Base-by-base conservation (phyloP, 108 stramenopile genomes). In the Schizochytrium sp. region DNA sequence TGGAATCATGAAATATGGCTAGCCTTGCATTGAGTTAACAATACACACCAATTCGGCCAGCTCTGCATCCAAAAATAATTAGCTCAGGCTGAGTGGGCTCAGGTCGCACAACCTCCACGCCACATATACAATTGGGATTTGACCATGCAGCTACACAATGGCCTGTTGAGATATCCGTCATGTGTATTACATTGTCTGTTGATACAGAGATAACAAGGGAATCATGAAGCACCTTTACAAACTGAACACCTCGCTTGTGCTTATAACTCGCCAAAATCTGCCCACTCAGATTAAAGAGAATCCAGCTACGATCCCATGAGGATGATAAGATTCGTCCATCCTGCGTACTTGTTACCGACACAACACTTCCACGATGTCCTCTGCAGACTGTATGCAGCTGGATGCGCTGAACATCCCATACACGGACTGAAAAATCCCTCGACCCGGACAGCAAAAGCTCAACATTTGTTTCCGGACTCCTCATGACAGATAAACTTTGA, bases 301-400 rank as follows among this genome's bases (percentile, higher is more conserved):
- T 69, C 64, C 64, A 69, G 64, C 64, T 69, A 28, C 64, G 64
- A 15, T 69, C 64, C 64, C 64, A 69, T 15, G 64, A 69, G 44
- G 64, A 7, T 8, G 64, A 69, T 44, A 69, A 44, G 2, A 69
- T 3, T 38, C 44, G 64, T 10, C 64, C 64, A 15, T 69, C 64
- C 12, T 44, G 64, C 64, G 64, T 69, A 15, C 64, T 44, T 7
- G 64, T 44, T 1, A 69, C 15, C 28, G 64, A 69, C 40, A 69
- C 64, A 7, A 69, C 64, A 15, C 12, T 44, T 38, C 64, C 64
- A 7, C 64, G 64, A 15, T 69, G 64, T 44, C 64, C 64, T 38
- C 64, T 38, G 64, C 64, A 69, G 0, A 69, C 15, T 10, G 42
- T 44, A 7, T 8, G 8, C 5, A 7, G 42, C 12, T 8, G 12